phyloP scores from a whole-genome alignment of 1,139 yeast species.

The Geotrichum bryndzae region DNA sequence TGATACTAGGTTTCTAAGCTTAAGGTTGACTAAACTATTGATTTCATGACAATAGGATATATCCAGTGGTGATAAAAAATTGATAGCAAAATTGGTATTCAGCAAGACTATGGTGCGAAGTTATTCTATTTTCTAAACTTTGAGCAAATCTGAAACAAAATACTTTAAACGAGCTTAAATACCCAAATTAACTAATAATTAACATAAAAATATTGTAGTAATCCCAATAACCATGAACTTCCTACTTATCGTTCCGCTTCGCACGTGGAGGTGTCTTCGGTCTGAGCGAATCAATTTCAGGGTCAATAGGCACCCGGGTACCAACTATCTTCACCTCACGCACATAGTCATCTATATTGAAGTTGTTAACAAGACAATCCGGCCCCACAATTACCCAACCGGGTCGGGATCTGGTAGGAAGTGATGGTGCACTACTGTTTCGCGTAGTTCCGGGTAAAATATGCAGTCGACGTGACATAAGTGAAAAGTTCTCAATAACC shows the following conservation, averaged over 20 bases:
- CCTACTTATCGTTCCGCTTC: conserved; percentile 14
- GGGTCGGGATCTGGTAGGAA: conserved; percentile 65
- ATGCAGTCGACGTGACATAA: conserved; percentile 75
- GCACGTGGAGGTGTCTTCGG: conserved; percentile 65
- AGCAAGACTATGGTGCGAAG: too few relatives aligned
- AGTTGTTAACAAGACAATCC: conserved; percentile 68
- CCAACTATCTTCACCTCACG: conserved; percentile 43
- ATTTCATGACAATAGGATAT: too few relatives aligned
- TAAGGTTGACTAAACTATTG: too few relatives aligned
- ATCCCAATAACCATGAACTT: not conserved
- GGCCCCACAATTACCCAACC: conserved; percentile 95
- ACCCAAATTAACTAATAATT: too few relatives aligned
- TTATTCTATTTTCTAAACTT: too few relatives aligned
- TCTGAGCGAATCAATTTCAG: conserved; percentile 70
- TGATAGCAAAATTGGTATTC: too few relatives aligned
- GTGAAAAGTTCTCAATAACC: conserved; percentile 85
- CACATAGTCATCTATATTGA: conserved; percentile 45
- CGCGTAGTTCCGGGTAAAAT: conserved; percentile 63
- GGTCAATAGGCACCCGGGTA: conserved; percentile 53
- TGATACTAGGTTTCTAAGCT: too few relatives aligned
- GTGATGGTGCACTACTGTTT: conserved; percentile 35
- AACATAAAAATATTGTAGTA: not conserved
- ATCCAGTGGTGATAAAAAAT: too few relatives aligned
- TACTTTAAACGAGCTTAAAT: too few relatives aligned
- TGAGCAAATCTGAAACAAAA: too few relatives aligned